Conservation (phyloP, 73 alveolate genomes). For the Paramecium tetraurelia region DNA sequence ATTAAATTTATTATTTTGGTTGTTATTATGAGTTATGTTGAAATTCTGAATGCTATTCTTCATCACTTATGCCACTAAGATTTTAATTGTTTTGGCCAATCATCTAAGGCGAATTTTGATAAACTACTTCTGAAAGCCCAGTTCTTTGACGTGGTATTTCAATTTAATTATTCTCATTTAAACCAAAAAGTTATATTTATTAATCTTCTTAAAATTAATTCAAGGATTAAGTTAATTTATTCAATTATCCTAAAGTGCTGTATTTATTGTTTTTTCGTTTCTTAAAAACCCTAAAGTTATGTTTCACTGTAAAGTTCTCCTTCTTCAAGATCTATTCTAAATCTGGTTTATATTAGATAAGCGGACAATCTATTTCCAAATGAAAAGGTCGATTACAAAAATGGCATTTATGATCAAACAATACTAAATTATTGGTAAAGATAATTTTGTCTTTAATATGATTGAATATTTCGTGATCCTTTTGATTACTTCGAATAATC, state of each 20-base stretch:
- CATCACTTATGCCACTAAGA: background rate
- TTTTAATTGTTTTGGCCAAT: background rate
- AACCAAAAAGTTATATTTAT: background rate
- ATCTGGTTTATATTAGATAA: background rate
- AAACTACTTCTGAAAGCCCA: background rate
- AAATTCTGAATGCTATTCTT: background rate
- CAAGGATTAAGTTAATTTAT: background rate
- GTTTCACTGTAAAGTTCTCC: background rate
- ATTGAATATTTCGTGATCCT: constrained; percentile 35
- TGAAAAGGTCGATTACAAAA: constrained; percentile 5
- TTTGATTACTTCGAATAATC: background rate
- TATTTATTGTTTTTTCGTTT: background rate
- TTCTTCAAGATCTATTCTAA: background rate
- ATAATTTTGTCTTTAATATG: background rate
- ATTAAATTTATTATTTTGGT: background rate
- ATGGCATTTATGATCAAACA: background rate
- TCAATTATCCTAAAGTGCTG: background rate
- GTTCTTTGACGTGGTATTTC: background rate
- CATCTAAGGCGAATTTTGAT: background rate
- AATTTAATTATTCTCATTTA: background rate
- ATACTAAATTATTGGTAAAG: background rate
- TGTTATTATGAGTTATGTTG: background rate
- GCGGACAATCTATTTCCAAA: background rate
- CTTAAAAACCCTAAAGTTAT: background rate
- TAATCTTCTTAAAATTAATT: background rate